Evolutionary conservation across 2,329 filamentous ascomycete species (phyloP).

Genomic region (Ceratocystis papillata): DNA sequence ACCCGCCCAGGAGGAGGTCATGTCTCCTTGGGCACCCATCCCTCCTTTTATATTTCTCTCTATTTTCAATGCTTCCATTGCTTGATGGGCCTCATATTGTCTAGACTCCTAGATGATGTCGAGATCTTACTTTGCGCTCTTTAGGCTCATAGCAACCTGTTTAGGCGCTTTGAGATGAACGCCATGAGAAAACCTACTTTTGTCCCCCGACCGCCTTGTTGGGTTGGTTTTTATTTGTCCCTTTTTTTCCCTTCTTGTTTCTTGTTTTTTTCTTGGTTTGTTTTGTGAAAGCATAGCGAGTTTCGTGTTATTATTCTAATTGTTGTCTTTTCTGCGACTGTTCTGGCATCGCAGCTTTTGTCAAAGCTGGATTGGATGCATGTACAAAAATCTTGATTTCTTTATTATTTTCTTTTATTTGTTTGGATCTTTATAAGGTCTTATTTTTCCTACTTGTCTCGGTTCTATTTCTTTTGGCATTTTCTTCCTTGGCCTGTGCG

Average conservation of each 20-base stretch:
- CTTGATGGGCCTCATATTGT: not conserved
- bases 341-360: not conserved
- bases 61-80: conserved; percentile 17
- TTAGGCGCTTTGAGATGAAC: too few species aligned
- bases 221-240: conserved; percentile 19
- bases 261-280: conserved; percentile 27
- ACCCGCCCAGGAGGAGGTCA: conserved; percentile 18
- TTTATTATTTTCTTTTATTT: conserved; percentile 6
- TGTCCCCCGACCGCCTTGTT: too few species aligned
- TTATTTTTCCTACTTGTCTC: not conserved
- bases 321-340: not conserved
- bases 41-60: not conserved
- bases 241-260: conserved; percentile 23
- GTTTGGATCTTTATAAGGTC: not conserved
- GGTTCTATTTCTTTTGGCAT: conserved; percentile 3
- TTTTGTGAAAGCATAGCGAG: conserved; percentile 35
- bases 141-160: too few species aligned
- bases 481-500: not conserved
- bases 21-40: conserved; percentile 19
- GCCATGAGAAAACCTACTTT: too few species aligned
- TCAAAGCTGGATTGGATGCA: not conserved
- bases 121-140: not conserved
- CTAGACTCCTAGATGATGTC: too few species aligned
- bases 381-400: conserved; percentile 16
- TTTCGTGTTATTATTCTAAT: conserved; percentile 27